These are phyloP conservation scores for Cyberlindnera nakhonratchasimensis DNA, from an alignment of 805 yeast species.

Conservation along the genomic window DNA sequence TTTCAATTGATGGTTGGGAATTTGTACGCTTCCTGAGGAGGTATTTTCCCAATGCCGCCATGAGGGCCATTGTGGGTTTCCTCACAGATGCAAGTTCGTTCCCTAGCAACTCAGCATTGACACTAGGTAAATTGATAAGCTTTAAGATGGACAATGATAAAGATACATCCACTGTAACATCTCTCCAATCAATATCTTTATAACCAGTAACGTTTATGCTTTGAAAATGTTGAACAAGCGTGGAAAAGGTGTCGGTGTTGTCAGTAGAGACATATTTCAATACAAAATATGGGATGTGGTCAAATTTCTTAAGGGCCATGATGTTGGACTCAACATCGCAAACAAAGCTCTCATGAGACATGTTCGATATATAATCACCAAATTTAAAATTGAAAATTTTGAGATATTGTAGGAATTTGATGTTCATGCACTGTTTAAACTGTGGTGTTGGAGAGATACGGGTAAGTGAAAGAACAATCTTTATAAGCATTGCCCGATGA, in stretches of 20 bases:
- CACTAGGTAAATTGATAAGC: constrained; percentile 14
- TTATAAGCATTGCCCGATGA: constrained; percentile 18
- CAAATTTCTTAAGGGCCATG: constrained; percentile 3
- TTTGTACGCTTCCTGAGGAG: constrained; percentile 1
- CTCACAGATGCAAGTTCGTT: constrained; percentile 14
- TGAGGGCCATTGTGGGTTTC: constrained; percentile 19
- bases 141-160: constrained; percentile 9
- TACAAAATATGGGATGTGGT: constrained; percentile 16
- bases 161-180: constrained; percentile 10
- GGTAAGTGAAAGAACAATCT: constrained; percentile 21
- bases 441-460: constrained; percentile 16
- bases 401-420: constrained; percentile 23
- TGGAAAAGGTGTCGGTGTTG: constrained; percentile 9
- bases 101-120: constrained; percentile 15
- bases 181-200: constrained; percentile 18
- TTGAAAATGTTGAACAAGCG: constrained; percentile 5
- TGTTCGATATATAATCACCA: constrained; percentile 20
- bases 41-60: constrained; percentile 14
- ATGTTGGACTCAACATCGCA: constrained; percentile 8
- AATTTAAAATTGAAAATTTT: constrained; percentile 17
- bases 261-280: constrained; percentile 13
- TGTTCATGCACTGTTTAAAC: constrained; percentile 21
- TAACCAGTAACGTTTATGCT: not conserved
- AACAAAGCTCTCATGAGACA: constrained; percentile 9
- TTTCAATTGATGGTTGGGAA: not conserved